phyloP scores from a whole-genome alignment of 495 filamentous ascomycete genomes.

The Xylaria longipes region DNA sequence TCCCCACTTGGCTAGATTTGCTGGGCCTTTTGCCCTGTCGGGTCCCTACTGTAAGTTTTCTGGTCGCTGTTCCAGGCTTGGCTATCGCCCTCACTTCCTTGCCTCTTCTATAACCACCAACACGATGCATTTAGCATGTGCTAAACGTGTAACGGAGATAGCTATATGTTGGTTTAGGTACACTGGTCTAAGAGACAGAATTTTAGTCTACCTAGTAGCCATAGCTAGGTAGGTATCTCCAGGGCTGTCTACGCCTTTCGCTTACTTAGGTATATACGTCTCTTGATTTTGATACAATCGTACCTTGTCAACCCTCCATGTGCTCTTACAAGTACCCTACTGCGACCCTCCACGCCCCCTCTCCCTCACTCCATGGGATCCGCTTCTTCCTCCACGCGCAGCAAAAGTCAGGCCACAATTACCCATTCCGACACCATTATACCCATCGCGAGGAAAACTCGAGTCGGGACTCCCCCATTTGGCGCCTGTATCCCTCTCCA shows the following conservation, averaged over 20 bases:
- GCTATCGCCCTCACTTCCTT: neutral
- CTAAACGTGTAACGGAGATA: neutral
- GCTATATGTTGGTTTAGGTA: neutral
- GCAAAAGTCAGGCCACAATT: conserved; percentile 30
- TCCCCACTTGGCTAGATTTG: conserved; percentile 30
- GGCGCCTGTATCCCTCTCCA: neutral
- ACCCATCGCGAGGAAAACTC: neutral
- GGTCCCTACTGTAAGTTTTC: conserved; percentile 12
- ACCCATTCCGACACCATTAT: conserved; percentile 17
- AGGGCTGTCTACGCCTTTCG: neutral
- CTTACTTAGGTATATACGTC: neutral
- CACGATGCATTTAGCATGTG: neutral
- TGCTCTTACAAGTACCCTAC: neutral
- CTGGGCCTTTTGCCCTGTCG: conserved; percentile 33
- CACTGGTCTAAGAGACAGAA: too few species aligned
- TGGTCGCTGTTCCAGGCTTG: conserved; percentile 1
- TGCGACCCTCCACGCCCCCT: neutral
- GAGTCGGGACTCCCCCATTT: neutral
- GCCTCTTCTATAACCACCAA: neutral
- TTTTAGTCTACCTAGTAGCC: neutral
- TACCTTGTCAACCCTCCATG: neutral
- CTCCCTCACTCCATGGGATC: neutral
- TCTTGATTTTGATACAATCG: neutral
- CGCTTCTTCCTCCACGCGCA: conserved; percentile 23
- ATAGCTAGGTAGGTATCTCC: too few species aligned